These are phyloP conservation scores for Leishmania guyanensis DNA, from an alignment of 208 protist species.

Conservation along the genomic window DNA sequence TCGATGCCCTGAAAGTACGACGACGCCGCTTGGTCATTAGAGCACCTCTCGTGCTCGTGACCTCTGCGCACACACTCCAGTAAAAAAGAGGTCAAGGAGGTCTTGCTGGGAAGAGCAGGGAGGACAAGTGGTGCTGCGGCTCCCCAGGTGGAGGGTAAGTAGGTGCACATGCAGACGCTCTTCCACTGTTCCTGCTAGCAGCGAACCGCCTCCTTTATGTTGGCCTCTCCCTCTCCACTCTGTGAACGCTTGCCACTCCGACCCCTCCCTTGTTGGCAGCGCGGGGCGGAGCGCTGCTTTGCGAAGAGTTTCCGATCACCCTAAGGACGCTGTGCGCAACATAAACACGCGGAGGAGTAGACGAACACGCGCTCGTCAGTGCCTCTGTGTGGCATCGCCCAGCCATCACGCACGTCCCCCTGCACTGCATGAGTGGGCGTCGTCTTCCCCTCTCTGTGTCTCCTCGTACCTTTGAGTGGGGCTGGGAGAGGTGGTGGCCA, in stretches of 20 bases:
- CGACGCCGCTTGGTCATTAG: neutral
- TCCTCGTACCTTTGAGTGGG: slow-evolving; percentile 6
- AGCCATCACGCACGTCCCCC: neutral
- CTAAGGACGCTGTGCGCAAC: neutral
- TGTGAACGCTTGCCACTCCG: neutral
- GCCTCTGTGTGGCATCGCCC: neutral
- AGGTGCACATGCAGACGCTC: neutral
- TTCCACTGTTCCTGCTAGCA: neutral
- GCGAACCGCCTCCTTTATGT: neutral
- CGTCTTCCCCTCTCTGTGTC: neutral
- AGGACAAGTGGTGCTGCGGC: neutral
- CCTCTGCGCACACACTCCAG: neutral
- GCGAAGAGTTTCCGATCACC: neutral
- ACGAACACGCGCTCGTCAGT: neutral
- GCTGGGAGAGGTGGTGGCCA: neutral
- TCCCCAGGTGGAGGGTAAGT: neutral
- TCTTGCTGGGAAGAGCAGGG: neutral
- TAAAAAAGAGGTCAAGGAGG: neutral
- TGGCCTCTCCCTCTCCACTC: neutral
- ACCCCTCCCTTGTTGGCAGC: neutral
- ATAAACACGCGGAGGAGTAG: neutral
- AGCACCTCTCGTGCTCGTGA: neutral
- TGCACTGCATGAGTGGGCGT: neutral
- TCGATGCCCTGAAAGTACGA: no score
- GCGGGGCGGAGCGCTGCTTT: neutral